These are phyloP conservation scores for Dioszegia crocea DNA, from an alignment of 768 basidiomycete genomes.

Conservation along the genomic window DNA sequence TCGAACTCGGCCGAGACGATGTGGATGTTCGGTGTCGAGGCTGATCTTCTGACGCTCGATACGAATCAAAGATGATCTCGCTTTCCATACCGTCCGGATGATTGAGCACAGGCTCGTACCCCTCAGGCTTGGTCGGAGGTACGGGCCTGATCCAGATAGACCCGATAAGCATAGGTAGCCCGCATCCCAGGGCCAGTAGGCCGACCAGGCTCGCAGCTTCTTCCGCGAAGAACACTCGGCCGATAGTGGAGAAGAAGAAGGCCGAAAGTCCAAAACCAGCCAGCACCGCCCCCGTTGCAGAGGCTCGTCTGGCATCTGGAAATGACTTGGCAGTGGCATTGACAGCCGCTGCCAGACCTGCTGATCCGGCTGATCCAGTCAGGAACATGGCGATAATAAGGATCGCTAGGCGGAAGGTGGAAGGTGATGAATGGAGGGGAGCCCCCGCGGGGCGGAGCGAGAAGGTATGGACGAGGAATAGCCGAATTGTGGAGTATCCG, in stretches of 20 bases:
- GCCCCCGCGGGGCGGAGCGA: constrained; percentile 29
- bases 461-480: constrained; percentile 60
- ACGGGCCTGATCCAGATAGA: constrained; percentile 68
- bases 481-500: constrained; percentile 72
- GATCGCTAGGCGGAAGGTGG: constrained; percentile 51
- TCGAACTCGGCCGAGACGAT: constrained; percentile 7
- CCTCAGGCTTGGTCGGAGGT: constrained; percentile 49
- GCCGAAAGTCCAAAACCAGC: constrained; percentile 89
- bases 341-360: constrained; percentile 64
- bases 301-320: constrained; percentile 65
- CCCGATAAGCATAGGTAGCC: constrained; percentile 74
- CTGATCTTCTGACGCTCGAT: neutral
- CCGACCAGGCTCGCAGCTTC: constrained; percentile 73
- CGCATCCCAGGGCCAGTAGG: constrained; percentile 70
- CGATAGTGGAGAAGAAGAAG: constrained; percentile 77
- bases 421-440: neutral
- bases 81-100: neutral
- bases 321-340: constrained; percentile 83
- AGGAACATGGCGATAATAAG: constrained; percentile 65
- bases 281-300: constrained; percentile 70
- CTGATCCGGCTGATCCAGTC: constrained; percentile 73
- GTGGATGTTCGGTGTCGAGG: neutral
- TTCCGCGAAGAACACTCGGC: constrained; percentile 68
- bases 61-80: constrained; percentile 11
- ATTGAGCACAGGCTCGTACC: constrained; percentile 16